Conservation (phyloP, 129 eudicot genomes). For the Flaveria bidentis region DNA sequence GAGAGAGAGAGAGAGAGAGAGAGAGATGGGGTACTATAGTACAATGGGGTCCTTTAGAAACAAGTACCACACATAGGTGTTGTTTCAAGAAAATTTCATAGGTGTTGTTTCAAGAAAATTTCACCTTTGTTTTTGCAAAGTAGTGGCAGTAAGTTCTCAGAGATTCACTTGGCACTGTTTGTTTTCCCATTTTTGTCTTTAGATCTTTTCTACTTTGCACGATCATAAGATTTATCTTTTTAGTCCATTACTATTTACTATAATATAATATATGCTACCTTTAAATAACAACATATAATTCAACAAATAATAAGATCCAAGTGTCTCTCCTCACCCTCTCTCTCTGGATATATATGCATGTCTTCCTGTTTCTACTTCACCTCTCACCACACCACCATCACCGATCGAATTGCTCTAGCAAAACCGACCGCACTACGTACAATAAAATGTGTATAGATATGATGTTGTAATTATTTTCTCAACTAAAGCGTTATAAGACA, state of each 20-base stretch:
- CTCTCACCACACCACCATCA: too few relatives aligned
- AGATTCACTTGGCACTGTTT: constrained; percentile 27
- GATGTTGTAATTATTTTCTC: too few relatives aligned
- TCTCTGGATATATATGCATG: too few relatives aligned
- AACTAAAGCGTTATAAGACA: too few relatives aligned
- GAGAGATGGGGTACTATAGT: constrained; percentile 10
- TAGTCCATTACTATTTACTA: not conserved
- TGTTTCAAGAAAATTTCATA: constrained; percentile 3
- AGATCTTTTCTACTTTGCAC: constrained; percentile 11
- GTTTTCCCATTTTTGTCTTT: constrained; percentile 26
- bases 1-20: not conserved
- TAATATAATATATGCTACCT: not conserved
- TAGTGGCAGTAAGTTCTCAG: constrained; percentile 6
- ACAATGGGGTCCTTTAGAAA: constrained; percentile 22
- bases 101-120: not conserved
- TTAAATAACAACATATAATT: not conserved
- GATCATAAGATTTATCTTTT: not conserved
- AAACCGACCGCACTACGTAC: too few relatives aligned
- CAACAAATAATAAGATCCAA: too few relatives aligned
- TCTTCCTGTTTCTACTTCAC: too few relatives aligned
- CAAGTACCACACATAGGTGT: constrained; percentile 10
- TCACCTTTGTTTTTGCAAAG: not conserved
- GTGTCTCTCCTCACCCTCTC: too few relatives aligned
- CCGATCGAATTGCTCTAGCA: too few relatives aligned
- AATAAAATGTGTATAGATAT: too few relatives aligned